These are phyloP conservation scores for Talaromyces sp. DNA, from an alignment of 2,329 filamentous ascomycete genomes.

Conservation along the genomic window DNA sequence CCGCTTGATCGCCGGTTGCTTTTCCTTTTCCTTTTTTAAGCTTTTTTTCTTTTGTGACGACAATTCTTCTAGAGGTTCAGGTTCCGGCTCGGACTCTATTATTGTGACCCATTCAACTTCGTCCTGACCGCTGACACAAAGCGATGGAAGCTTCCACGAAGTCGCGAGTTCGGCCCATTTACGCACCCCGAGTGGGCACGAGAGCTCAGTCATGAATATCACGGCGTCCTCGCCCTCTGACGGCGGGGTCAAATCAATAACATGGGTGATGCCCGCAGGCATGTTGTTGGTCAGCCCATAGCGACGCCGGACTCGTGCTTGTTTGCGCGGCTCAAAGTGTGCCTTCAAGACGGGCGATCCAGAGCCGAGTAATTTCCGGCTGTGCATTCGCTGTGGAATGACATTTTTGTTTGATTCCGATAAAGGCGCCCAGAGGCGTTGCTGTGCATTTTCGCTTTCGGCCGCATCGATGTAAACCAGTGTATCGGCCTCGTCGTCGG, in stretches of 20 bases:
- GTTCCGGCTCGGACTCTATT: not conserved
- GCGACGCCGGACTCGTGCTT: constrained; percentile 24
- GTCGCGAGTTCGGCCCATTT: constrained; percentile 48
- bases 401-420: constrained; percentile 1
- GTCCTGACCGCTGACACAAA: constrained; percentile 46
- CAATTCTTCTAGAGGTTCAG: not conserved
- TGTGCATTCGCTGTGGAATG: constrained; percentile 30
- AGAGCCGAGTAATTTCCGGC: constrained; percentile 24
- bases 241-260: constrained; percentile 61
- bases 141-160: constrained; percentile 34
- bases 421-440: constrained; percentile 7
- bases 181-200: constrained; percentile 51
- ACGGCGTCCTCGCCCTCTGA: constrained; percentile 59
- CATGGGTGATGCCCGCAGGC: constrained; percentile 47
- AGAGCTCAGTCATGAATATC: constrained; percentile 54
- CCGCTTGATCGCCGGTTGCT: not conserved
- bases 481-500: constrained; percentile 28
- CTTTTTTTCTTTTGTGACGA: not conserved
- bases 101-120: constrained; percentile 24
- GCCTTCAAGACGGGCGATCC: constrained; percentile 25
- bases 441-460: not conserved
- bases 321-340: constrained; percentile 24
- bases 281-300: constrained; percentile 23
- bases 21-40: not conserved
- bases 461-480: constrained; percentile 32